Evolutionary conservation across 2,329 filamentous ascomycete genomes (phyloP), one percentile per base, ranked within the genome.

Genomic region (Aspergillus candidus): DNA sequence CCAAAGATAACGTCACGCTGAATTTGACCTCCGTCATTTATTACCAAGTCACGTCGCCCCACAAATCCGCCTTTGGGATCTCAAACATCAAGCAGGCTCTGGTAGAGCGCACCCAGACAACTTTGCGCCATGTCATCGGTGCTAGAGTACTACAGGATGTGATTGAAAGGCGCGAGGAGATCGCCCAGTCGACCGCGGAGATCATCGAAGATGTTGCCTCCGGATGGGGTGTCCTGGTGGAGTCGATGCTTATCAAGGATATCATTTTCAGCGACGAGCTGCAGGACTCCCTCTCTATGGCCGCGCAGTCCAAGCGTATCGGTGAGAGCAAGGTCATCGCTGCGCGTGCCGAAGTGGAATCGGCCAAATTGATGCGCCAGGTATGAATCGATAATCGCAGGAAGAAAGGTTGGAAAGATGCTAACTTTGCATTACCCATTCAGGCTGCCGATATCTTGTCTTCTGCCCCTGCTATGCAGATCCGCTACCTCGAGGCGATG

Each of bases 191-290:
- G 46, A 97, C 97, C 51, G 83, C 88, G 51, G 91, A 96, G 70
- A 97, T 97, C 58, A 97, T 98, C 58, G 93, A 97, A 64, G 90
- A 96, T 56, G 93, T 95, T 1, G 91, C 93, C 5, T 75, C 80
- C 10, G 88, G 88, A 49, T 98, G 93, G 93, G 93, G 93, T 71
- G 91, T 95, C 6, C 82, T 88, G 62, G 93, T 97, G 46, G 93
- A 97, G 76, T 90, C 84, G 62, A 98, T 98, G 91, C 82, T 98
- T 56, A 91, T 98, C 79, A 97, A 98, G 74, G 93, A 98, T 69
- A 94, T 98, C 64, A 86, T 97, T 66, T 98, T 98, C 80, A 89
- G 83, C 71, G 82, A 88, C 62, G 93, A 97, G 56, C 78, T 98
- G 35, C 93, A 98, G 71, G 91, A 97, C 62, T 93, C 87, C 13